Percentiles rank a stretch among this genome's conserved stretches.
phyloP scores from a whole-genome alignment of 2,329 filamentous ascomycete species.

The Xylaria sp. region DNA sequence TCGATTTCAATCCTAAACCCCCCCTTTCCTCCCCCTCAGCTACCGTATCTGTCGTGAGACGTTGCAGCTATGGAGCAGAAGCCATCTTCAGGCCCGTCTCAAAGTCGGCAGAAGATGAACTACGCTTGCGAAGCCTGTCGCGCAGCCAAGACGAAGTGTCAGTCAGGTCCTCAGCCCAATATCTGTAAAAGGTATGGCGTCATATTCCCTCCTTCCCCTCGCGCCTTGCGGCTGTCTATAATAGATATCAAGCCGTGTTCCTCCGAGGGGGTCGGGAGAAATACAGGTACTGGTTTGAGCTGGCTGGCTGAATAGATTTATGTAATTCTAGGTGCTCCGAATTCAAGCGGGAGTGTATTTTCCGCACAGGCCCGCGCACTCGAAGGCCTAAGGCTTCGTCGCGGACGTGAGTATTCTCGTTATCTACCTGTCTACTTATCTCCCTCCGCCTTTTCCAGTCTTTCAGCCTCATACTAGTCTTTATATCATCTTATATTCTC shows the following conservation, averaged over 20 bases:
- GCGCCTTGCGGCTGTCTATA: not conserved
- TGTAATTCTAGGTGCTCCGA: conserved; percentile 58
- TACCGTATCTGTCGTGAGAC: not conserved
- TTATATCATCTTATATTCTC: not conserved
- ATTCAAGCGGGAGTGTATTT: conserved; percentile 65
- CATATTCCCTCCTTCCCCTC: not conserved
- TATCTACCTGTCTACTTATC: conserved; percentile 11
- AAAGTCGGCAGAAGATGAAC: conserved; percentile 49
- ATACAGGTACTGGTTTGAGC: conserved; percentile 2
- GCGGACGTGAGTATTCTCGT: conserved; percentile 52
- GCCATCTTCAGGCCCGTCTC: conserved; percentile 16
- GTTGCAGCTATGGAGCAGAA: conserved; percentile 30
- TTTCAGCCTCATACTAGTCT: not conserved
- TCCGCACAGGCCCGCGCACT: conserved; percentile 62
- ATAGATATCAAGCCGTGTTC: not conserved
- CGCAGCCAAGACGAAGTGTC: conserved; percentile 65
- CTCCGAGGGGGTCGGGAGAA: conserved; percentile 2
- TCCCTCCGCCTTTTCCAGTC: not conserved
- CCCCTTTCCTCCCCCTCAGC: not conserved
- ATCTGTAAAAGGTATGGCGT: conserved; percentile 62
- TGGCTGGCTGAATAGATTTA: conserved; percentile 4
- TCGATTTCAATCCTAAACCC: not conserved
- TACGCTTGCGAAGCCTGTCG: conserved; percentile 67
- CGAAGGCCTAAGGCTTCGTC: conserved; percentile 57
- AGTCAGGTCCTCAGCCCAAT: conserved; percentile 58